These are phyloP conservation scores for Microcyclospora pomicola DNA, from an alignment of 2,329 filamentous ascomycete species.

Conservation along the genomic window DNA sequence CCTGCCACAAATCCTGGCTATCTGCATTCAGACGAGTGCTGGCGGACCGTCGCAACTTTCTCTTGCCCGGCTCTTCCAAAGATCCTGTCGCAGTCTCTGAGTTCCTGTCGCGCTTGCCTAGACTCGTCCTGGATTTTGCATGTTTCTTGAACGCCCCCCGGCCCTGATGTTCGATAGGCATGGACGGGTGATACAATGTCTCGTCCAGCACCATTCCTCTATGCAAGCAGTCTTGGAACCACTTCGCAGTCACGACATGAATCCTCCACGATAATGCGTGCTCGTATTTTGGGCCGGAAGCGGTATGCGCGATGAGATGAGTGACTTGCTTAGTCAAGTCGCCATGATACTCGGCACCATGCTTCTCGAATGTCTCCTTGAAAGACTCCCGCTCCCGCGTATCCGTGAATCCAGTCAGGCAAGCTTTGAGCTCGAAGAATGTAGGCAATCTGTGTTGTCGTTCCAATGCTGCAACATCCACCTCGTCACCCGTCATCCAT, in stretches of 20 bases:
- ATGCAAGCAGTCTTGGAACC: constrained; percentile 70
- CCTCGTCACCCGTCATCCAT: constrained; percentile 68
- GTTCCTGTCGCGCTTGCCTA: constrained; percentile 48
- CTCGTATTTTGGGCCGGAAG: constrained; percentile 78
- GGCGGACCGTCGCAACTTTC: constrained; percentile 76
- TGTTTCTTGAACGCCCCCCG: constrained; percentile 53
- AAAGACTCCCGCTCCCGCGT: constrained; percentile 54
- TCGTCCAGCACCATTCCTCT: constrained; percentile 89
- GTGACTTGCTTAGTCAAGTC: constrained; percentile 78
- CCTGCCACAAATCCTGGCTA: constrained; percentile 75
- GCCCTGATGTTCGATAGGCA: constrained; percentile 59
- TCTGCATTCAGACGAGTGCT: constrained; percentile 73
- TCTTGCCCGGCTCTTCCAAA: constrained; percentile 36
- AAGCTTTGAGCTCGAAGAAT: constrained; percentile 50
- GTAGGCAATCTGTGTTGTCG: constrained; percentile 48
- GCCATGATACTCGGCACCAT: constrained; percentile 74
- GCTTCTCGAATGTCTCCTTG: constrained; percentile 48
- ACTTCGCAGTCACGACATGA: constrained; percentile 65
- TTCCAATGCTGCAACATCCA: constrained; percentile 60
- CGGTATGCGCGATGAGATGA: constrained; percentile 67
- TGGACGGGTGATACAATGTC: constrained; percentile 60
- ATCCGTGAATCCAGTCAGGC: constrained; percentile 57
- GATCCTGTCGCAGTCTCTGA: constrained; percentile 10
- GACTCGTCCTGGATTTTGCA: constrained; percentile 26
- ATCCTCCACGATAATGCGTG: constrained; percentile 76